Evolutionary conservation across 2,329 filamentous ascomycete genomes (phyloP).

Genomic region (Colletotrichum camelliae): DNA sequence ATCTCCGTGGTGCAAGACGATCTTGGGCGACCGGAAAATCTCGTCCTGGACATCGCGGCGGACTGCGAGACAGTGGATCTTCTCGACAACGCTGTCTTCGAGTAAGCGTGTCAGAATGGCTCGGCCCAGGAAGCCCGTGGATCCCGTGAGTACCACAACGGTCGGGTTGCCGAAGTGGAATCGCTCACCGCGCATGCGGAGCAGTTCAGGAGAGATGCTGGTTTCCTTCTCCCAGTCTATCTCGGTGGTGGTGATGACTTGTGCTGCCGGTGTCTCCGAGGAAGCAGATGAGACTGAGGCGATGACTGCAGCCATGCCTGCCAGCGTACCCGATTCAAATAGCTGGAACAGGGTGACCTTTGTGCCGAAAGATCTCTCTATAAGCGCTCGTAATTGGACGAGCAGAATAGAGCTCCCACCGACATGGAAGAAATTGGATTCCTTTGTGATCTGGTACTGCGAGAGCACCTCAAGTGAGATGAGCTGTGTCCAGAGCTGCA

Average conservation of each 20-base stretch:
- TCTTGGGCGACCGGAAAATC: not conserved
- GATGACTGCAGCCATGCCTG: slow-evolving; percentile 33
- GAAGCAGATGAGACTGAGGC: not conserved
- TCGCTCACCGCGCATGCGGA: not conserved
- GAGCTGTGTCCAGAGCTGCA: not conserved
- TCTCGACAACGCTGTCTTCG: slow-evolving; percentile 27
- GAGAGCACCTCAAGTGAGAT: not conserved
- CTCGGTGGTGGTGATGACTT: not conserved
- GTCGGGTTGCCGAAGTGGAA: not conserved
- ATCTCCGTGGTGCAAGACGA: not conserved
- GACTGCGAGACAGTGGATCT: slow-evolving; percentile 46
- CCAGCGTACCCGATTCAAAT: slow-evolving; percentile 38
- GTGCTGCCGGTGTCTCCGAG: not conserved
- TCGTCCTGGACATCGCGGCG: slow-evolving; percentile 6
- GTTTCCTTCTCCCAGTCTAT: slow-evolving; percentile 42
- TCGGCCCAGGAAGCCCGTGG: slow-evolving; percentile 41
- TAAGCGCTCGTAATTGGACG: slow-evolving; percentile 33
- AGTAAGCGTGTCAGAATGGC: slow-evolving; percentile 38
- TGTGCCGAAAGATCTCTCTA: slow-evolving; percentile 33
- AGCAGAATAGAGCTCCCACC: slow-evolving; percentile 43
- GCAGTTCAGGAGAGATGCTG: not conserved
- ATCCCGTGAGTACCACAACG: slow-evolving; percentile 37
- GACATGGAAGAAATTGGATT: slow-evolving; percentile 39
- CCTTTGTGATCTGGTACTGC: not conserved
- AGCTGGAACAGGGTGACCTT: slow-evolving; percentile 34